Base-by-base conservation (phyloP, 345 rosid species). In the Limnanthes douglasii region DNA sequence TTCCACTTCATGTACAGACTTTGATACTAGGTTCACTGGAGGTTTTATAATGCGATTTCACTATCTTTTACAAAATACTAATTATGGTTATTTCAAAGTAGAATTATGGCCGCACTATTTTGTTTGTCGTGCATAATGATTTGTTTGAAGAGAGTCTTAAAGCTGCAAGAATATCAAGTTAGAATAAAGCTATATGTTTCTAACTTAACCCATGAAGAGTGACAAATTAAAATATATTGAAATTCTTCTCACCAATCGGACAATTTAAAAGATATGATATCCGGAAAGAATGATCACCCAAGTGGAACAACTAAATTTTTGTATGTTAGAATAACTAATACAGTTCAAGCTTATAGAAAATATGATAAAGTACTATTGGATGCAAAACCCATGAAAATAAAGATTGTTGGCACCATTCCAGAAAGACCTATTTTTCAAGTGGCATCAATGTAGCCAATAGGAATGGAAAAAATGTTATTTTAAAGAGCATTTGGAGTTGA, bases 271-370 rank as follows among this genome's bases (percentile, higher is more conserved):
- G 96, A 50, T 78, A 67, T 48, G 88, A 80, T 12, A 64, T 92
- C 46, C 99, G 86, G 78, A 61, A 74, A 66, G 34, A 71, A 40
- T 22, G 96, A 94, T 4, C 84, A 72, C 22, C 60, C 93, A 26
- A 75, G 72, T 60, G 99, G 96, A 18, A 80, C 94, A 0, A 96
- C 96, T 21, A 96, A 92, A 67, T 80, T 90, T 15, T 63, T 85
- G 34, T 92, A 85, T 56, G 33, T 64, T 18, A 75, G 99, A 53
- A 75, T 83, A 57, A 71, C 78, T 50, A 94, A 92, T 60, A 94
- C 94, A 25, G 58, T 85, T 64, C 67, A 69, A 21, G 99, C 96
- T 43, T 66, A 78, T 24, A 78, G 69, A 74, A 70, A 66, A 37
- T 92, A 92, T 57, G 85, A 81, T 67, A 78, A 81, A 43, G 96